Conservation (phyloP, 306 rosid species). For the Geum urbanum region DNA sequence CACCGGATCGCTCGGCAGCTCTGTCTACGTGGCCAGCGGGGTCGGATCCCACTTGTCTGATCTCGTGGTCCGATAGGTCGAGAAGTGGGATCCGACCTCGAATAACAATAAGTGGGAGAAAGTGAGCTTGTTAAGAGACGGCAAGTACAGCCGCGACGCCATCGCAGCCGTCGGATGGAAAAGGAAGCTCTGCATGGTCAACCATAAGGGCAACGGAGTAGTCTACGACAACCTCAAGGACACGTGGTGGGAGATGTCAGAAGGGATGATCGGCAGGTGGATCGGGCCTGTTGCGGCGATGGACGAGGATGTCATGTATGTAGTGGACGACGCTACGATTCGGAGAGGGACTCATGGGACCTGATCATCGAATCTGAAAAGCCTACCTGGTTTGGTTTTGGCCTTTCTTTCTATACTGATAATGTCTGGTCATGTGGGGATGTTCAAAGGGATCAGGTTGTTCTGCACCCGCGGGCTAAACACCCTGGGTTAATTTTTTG, state of each 20-base stretch:
- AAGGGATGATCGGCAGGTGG: constrained; percentile 79
- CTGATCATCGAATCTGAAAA: constrained; percentile 34
- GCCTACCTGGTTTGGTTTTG: not conserved
- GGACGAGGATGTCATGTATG: constrained; percentile 68
- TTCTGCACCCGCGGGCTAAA: too few species aligned
- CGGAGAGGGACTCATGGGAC: constrained; percentile 51
- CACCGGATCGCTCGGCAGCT: constrained; percentile 28
- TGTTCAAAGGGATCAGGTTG: not conserved
- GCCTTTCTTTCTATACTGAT: not conserved
- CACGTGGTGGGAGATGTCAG: constrained; percentile 65
- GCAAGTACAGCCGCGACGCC: constrained; percentile 70
- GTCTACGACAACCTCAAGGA: constrained; percentile 53
- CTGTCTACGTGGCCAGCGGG: constrained; percentile 68
- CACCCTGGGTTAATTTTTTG: too few species aligned
- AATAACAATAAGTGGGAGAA: constrained; percentile 40
- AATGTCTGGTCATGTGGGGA: not conserved
- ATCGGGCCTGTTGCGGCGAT: constrained; percentile 86
- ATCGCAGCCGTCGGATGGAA: constrained; percentile 83
- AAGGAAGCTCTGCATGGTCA: constrained; percentile 73
- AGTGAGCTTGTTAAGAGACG: constrained; percentile 41
- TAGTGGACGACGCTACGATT: constrained; percentile 58
- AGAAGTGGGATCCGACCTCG: constrained; percentile 42
- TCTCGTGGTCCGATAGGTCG: constrained; percentile 45
- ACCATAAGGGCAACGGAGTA: constrained; percentile 59
- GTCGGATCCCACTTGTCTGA: constrained; percentile 60